phyloP scores from a whole-genome alignment of 768 basidiomycete species.

The Leccinum broughii region DNA sequence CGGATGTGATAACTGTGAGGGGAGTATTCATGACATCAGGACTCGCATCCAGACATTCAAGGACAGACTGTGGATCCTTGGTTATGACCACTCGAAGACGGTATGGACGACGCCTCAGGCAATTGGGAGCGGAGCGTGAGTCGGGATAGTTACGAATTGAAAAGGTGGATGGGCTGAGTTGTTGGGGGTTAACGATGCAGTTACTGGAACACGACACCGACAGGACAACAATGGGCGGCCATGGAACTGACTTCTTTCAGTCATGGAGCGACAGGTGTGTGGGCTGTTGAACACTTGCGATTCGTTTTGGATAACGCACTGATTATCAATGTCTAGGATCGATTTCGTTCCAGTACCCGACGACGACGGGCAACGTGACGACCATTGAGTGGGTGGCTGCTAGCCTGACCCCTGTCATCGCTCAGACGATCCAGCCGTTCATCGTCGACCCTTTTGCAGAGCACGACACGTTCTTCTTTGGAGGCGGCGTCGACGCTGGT shows the following conservation, averaged over 20 bases:
- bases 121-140: slow-evolving; percentile 54
- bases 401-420: slow-evolving; percentile 7
- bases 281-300: not conserved
- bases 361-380: slow-evolving; percentile 16
- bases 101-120: slow-evolving; percentile 82
- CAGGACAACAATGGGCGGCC: slow-evolving; percentile 28
- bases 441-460: slow-evolving; percentile 14
- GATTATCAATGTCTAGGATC: slow-evolving; percentile 19
- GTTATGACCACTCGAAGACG: slow-evolving; percentile 64
- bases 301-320: not conserved
- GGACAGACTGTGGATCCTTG: slow-evolving; percentile 56
- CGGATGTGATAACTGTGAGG: slow-evolving; percentile 70
- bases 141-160: not conserved
- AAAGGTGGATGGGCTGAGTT: not conserved
- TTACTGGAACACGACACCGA: slow-evolving; percentile 33
- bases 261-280: slow-evolving; percentile 29
- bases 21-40: slow-evolving; percentile 63
- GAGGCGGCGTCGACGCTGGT: slow-evolving; percentile 23
- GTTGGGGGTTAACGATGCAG: slow-evolving; percentile 4
- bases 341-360: slow-evolving; percentile 32
- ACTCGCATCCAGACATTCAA: slow-evolving; percentile 65
- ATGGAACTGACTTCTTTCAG: slow-evolving; percentile 27
- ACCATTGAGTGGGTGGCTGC: slow-evolving; percentile 27
- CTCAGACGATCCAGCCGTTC: slow-evolving; percentile 21
- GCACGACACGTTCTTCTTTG: slow-evolving; percentile 6